A percentile compares a stretch with the other conserved stretches of the same genome.
phyloP scores from a whole-genome alignment of 345 rosid genomes.

The Aethionema arabicum region DNA sequence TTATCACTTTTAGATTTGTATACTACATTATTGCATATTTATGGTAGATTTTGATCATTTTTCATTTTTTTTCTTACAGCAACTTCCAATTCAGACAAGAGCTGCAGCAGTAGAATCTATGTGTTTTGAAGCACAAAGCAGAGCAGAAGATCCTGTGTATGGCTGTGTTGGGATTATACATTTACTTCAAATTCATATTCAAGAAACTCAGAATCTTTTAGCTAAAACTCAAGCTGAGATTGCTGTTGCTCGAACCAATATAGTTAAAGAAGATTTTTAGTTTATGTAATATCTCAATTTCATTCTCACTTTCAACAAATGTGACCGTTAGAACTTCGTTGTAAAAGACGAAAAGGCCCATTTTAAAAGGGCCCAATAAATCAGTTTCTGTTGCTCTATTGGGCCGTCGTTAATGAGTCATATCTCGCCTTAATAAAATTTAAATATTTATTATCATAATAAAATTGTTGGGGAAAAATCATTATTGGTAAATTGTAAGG shows the following conservation, averaged over 20 bases:
- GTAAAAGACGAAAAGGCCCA: slow-evolving; percentile 36
- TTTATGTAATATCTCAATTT: slow-evolving; percentile 22
- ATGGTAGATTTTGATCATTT: slow-evolving; percentile 3
- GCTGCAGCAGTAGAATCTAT: slow-evolving; percentile 52
- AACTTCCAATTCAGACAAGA: slow-evolving; percentile 45
- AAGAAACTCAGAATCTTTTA: slow-evolving; percentile 39
- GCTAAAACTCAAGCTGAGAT: slow-evolving; percentile 53
- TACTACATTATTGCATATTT: neutral
- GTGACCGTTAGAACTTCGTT: slow-evolving; percentile 82
- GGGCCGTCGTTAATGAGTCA: too few relatives aligned
- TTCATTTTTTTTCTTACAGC: slow-evolving; percentile 36
- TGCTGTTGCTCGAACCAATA: slow-evolving; percentile 28
- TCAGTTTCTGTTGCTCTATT: too few relatives aligned
- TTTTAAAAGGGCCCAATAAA: too few relatives aligned
- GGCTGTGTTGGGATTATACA: slow-evolving; percentile 58
- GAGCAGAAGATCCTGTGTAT: slow-evolving; percentile 57
- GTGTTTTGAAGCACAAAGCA: slow-evolving; percentile 55
- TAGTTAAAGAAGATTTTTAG: neutral
- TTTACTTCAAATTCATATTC: slow-evolving; percentile 48
- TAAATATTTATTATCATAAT: too few relatives aligned
- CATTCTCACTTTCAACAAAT: slow-evolving; percentile 73
- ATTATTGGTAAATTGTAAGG: too few relatives aligned
- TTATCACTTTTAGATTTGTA: slow-evolving; percentile 11
- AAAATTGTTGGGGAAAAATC: too few relatives aligned
- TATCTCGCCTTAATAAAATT: too few relatives aligned